Conservation (phyloP, 73 alveolate genomes). For the Breviolum minutum region DNA sequence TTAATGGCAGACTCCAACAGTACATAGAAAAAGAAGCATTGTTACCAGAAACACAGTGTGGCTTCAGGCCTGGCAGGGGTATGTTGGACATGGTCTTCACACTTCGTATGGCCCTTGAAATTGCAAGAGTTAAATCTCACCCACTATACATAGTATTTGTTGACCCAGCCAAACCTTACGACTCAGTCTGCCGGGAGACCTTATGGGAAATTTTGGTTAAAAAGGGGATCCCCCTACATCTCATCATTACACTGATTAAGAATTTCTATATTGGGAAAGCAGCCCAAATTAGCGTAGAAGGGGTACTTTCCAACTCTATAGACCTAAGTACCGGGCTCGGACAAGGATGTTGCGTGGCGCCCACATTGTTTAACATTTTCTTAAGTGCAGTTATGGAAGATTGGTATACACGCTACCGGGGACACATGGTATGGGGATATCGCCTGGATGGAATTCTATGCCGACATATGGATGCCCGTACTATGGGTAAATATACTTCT, state of each 20-base stretch:
- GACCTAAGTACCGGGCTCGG: background rate
- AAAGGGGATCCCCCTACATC: slow-evolving; percentile 10
- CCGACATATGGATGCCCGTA: background rate
- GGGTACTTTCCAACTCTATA: background rate
- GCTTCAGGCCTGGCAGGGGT: background rate
- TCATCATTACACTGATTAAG: background rate
- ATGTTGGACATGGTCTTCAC: background rate
- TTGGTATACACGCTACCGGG: background rate
- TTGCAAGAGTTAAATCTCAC: background rate
- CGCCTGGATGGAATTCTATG: background rate
- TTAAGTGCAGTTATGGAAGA: slow-evolving; percentile 21
- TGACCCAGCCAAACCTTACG: background rate
- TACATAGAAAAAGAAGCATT: background rate
- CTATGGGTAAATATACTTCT: background rate
- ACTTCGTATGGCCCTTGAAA: background rate
- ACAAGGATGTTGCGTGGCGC: slow-evolving; percentile 38
- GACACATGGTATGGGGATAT: background rate
- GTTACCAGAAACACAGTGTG: background rate
- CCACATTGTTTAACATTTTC: background rate
- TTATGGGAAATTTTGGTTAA: background rate
- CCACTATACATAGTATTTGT: background rate
- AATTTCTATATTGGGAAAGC: background rate
- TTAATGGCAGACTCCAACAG: background rate
- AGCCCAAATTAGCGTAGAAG: background rate
- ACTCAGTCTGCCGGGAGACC: background rate